Conservation (phyloP, 345 rosid genomes). For the Crucihimalaya himalaica region DNA sequence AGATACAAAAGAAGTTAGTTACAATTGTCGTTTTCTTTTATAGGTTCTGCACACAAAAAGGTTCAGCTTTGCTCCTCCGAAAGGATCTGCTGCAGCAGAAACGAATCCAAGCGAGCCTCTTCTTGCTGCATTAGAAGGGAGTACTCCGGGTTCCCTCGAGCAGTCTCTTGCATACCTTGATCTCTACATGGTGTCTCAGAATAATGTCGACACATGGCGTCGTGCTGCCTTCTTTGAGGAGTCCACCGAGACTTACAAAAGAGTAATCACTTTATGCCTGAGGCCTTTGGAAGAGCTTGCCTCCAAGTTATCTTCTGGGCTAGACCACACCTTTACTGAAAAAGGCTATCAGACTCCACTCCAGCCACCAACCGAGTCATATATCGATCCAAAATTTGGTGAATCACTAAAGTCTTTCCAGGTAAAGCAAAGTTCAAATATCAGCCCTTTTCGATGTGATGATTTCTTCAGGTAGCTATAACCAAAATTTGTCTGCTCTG, state of each 20-base stretch:
- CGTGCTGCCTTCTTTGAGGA: constrained; percentile 97
- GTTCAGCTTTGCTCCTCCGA: constrained; percentile 77
- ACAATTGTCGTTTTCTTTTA: constrained; percentile 7
- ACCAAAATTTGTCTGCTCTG: background rate
- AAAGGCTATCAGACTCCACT: constrained; percentile 47
- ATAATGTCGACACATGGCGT: constrained; percentile 90
- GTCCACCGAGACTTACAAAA: constrained; percentile 87
- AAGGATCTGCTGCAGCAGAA: constrained; percentile 99
- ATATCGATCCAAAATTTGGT: constrained; percentile 49
- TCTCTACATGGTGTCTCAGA: constrained; percentile 91
- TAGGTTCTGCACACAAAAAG: constrained; percentile 84
- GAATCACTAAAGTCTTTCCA: constrained; percentile 68
- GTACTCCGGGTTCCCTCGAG: constrained; percentile 63
- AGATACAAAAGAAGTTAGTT: constrained; percentile 53
- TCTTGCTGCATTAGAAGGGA: constrained; percentile 82
- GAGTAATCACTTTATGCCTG: constrained; percentile 71
- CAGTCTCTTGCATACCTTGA: constrained; percentile 92
- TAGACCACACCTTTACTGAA: constrained; percentile 56
- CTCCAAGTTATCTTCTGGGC: constrained; percentile 53
- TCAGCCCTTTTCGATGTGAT: background rate
- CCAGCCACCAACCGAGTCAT: constrained; percentile 52
- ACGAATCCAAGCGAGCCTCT: constrained; percentile 94
- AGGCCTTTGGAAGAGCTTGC: constrained; percentile 83
- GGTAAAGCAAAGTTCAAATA: constrained; percentile 46
- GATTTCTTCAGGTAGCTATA: background rate